These are phyloP conservation scores for Arctostaphylos glauca DNA, from an alignment of 148 eudicot species.

Conservation along the genomic window DNA sequence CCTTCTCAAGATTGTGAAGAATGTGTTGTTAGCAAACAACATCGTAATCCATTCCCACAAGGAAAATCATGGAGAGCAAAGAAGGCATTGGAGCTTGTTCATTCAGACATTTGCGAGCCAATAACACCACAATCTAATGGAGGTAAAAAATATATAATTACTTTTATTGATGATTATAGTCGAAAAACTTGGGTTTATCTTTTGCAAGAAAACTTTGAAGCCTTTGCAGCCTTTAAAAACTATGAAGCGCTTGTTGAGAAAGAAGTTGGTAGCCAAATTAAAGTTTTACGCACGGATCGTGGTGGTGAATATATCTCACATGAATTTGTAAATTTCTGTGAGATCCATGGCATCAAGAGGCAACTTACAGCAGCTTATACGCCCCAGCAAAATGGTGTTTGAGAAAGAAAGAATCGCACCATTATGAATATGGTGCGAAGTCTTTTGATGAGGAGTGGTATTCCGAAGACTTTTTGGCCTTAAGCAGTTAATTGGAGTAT, in stretches of 20 bases:
- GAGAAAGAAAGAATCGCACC: too few species aligned
- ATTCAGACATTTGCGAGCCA: neutral
- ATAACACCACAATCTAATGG: neutral
- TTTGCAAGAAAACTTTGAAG: too few species aligned
- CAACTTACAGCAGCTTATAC: too few species aligned
- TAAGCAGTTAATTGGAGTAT: too few species aligned
- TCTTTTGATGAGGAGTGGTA: neutral
- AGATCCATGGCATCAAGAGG: too few species aligned
- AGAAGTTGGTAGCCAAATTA: neutral
- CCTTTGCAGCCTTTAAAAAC: neutral
- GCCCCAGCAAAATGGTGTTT: too few species aligned
- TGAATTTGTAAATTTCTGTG: neutral
- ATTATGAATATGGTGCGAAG: too few species aligned
- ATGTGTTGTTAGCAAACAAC: slow-evolving; percentile 26
- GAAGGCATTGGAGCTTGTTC: slow-evolving; percentile 13
- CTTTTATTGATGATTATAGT: neutral
- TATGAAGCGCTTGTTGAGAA: slow-evolving; percentile 10
- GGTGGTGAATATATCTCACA: slow-evolving; percentile 1
- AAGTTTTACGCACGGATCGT: slow-evolving; percentile 1
- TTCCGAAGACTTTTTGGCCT: too few species aligned
- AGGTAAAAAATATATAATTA: neutral
- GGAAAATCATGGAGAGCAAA: slow-evolving; percentile 16
- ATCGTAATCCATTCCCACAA: slow-evolving; percentile 10
- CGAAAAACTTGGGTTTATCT: too few species aligned
- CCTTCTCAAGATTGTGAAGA: slow-evolving; percentile 15